phyloP scores from a whole-genome alignment of 371 early-diverging fungal species.

The Batkoa obscura region DNA sequence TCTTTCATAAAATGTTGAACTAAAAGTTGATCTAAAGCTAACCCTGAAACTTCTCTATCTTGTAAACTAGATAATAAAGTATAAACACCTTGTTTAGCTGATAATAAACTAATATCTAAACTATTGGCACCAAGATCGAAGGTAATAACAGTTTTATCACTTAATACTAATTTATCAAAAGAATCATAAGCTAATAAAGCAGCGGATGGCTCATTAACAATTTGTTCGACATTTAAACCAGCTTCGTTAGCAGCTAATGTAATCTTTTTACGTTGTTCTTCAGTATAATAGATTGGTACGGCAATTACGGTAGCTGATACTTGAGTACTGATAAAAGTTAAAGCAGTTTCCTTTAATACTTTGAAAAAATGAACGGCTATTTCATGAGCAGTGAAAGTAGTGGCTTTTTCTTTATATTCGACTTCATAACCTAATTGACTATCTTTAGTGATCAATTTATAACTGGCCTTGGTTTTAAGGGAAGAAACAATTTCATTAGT shows the following conservation, averaged over 20 bases:
- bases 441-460: constrained; percentile 41
- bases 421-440: constrained; percentile 61
- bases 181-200: constrained; percentile 87
- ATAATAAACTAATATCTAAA: constrained; percentile 80
- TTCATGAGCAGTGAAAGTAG: constrained; percentile 42
- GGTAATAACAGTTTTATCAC: constrained; percentile 64
- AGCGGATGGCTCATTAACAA: constrained; percentile 91
- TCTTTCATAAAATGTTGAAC: constrained; percentile 65
- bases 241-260: constrained; percentile 66
- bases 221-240: constrained; percentile 72
- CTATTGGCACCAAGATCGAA: constrained; percentile 95
- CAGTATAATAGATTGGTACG: constrained; percentile 83
- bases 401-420: constrained; percentile 34
- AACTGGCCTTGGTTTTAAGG: constrained; percentile 25
- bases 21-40: constrained; percentile 77
- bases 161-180: constrained; percentile 26
- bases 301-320: constrained; percentile 83
- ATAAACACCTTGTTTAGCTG: constrained; percentile 75
- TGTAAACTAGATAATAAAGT: constrained; percentile 68
- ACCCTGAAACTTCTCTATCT: constrained; percentile 77
- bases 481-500: constrained; percentile 15
- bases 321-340: constrained; percentile 57
- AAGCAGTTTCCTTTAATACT: constrained; percentile 57
- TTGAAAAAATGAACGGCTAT: constrained; percentile 57
- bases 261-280: constrained; percentile 65